Base-by-base conservation (phyloP, 225 moss, liverwort and hornwort genomes). In the Marchantia polymorpha region DNA sequence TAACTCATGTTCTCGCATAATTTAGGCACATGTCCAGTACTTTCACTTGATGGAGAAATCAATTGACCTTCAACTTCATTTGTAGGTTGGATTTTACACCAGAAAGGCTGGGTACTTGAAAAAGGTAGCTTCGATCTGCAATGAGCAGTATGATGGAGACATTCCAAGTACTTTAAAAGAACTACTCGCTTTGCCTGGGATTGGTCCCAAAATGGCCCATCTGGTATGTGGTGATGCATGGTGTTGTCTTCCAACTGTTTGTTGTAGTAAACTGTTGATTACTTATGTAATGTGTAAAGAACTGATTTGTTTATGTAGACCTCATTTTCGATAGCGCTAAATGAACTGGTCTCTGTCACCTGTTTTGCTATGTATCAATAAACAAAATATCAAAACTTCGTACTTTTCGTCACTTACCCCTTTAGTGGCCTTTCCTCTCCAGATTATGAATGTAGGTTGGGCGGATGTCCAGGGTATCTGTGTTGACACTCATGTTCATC, bases 401-500 rank as follows among this genome's bases (percentile, higher is more conserved):
- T 39, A 39, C 8, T 17, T 12, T 69, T 0, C 12, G 10, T 39
- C 46, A 72, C 72, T 72, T 72, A 72, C 72, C 49, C 10, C 23
- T 65, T 71, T 2, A 51, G 20, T 10, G 27, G 27, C 51, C 19
- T 51, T 7, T n/a, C 7, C 55, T n/a, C 77, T 64, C 50, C 78
- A 87, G 87, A 78, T 87, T 8, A 88, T 88, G 87, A 88, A 88
- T 51, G 87, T 88, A n/a, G n/a, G n/a, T n/a, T 88, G 87, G 87
- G 81, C 81, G 66, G 67, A 85, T 74, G 85, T 85, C 29, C 76
- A 85, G 77, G 87, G 87, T 55, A 88, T 88, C 54, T 88, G 87
- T 77, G 87, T 88, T 56, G 87, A 88, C 52, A 88, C 87, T 30
- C 87, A 88, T 76, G 87, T 88, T n/a, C 87, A 88, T 68, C 82